phyloP scores from a whole-genome alignment of 768 basidiomycete genomes.

The Rhodotorula sphaerocarpa region DNA sequence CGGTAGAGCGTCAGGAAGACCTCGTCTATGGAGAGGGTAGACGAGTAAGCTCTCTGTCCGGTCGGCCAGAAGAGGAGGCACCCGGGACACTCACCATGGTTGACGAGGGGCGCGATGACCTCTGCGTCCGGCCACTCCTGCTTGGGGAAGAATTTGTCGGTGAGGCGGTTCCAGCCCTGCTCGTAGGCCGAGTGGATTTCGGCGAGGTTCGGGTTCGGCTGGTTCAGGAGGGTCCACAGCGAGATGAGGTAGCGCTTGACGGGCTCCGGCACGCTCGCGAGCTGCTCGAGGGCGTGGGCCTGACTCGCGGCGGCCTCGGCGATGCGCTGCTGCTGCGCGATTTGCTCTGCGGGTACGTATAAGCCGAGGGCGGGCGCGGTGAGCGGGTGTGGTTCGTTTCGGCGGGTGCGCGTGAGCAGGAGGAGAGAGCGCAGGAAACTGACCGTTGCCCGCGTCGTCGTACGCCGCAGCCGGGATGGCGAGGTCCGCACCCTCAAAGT shows the following conservation, averaged over 20 bases:
- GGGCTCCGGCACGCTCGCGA: slow-evolving; percentile 31
- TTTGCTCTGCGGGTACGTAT: slow-evolving; percentile 23
- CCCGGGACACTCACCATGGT: slow-evolving; percentile 59
- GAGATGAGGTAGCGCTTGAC: slow-evolving; percentile 74
- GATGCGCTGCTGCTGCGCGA: slow-evolving; percentile 35
- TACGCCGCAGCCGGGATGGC: slow-evolving; percentile 60
- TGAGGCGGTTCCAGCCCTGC: slow-evolving; percentile 85
- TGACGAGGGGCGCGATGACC: slow-evolving; percentile 83
- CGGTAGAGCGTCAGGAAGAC: slow-evolving; percentile 95
- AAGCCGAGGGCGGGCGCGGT: neutral
- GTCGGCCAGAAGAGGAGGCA: neutral
- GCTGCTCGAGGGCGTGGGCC: slow-evolving; percentile 27
- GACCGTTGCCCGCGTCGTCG: slow-evolving; percentile 47
- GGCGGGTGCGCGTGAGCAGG: neutral
- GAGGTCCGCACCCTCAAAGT: slow-evolving; percentile 60
- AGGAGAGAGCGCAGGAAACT: neutral
- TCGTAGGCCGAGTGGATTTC: slow-evolving; percentile 92
- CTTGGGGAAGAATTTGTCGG: slow-evolving; percentile 88
- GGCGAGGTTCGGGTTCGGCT: slow-evolving; percentile 77
- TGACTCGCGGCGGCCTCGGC: slow-evolving; percentile 31
- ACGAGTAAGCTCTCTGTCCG: neutral
- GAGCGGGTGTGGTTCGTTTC: neutral
- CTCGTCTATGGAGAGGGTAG: slow-evolving; percentile 53
- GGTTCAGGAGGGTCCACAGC: slow-evolving; percentile 70
- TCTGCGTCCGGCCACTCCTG: slow-evolving; percentile 98